Evolutionary conservation across 1,284 basidiomycete genomes (phyloP), one percentile per base, ranked within the genome.

Genomic region (Sanguinoderma infundibulare): DNA sequence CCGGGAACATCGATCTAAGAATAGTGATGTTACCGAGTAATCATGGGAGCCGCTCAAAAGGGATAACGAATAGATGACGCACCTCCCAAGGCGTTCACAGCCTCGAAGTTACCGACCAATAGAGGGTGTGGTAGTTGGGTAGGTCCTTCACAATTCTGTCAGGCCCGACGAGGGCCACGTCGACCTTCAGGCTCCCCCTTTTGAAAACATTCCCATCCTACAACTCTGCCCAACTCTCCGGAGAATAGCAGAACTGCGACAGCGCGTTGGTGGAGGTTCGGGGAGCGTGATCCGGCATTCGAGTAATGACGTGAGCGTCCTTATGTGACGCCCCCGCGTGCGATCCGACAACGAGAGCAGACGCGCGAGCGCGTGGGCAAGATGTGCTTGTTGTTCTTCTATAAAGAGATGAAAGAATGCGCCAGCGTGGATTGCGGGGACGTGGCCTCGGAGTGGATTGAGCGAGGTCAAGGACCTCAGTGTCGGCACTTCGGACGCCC

Each of bases 371-470:
- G 68, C 72, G 14, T 67, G 68, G 5, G 78, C 82, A 15, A 82
- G 72, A 20, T 74, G 47, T n/a, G 69, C 55, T 67, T 84, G 81
- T 12, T 72, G 58, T 5, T 74, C 75, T 62, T 80, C 75, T 36
- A 72, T 63, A 69, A 83, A 84, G 15, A 83, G 73, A 64, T 83
- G 82, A 67, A 84, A 83, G 66, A 83, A 75, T 0, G 77, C 70
- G 10, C 78, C 78, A 3, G 78, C 74, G 62, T 81, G 77, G 46
- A 83, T 79, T 5, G 74, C 78, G 8, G 79, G 77, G 32, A 81
- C 66, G 61, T 77, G 75, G 7, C 79, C 78, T 44, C 75, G 77
- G 7, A 83, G 74, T 4, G 76, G 75, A n/a, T 70, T 80, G 28
- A 83, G 72, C 9, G 73, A 74, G 2, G 67, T 75, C 20, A 82